Percentiles rank a stretch among this genome's conserved stretches.
These are phyloP conservation scores for Polygonum maritimum DNA, from an alignment of 148 eudicot genomes.

Conservation along the genomic window DNA sequence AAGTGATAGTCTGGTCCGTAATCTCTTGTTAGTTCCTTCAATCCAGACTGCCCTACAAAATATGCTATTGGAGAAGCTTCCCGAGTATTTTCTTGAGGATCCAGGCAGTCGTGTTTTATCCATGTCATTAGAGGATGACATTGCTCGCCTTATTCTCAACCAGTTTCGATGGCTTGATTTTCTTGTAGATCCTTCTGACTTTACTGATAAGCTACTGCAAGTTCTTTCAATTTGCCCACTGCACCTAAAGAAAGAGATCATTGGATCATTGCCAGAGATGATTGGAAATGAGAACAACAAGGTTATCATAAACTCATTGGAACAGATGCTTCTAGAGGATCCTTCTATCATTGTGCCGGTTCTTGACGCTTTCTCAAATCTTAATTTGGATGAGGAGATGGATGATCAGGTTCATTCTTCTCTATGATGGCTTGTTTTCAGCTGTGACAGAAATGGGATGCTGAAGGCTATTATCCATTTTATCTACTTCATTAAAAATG, in stretches of 20 bases:
- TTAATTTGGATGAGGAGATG: slow-evolving; percentile 39
- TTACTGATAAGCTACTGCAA: slow-evolving; percentile 40
- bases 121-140: slow-evolving; percentile 34
- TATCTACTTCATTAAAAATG: not conserved
- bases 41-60: slow-evolving; percentile 39
- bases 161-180: slow-evolving; percentile 64
- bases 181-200: slow-evolving; percentile 33
- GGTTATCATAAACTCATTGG: slow-evolving; percentile 32
- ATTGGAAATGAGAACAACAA: slow-evolving; percentile 36
- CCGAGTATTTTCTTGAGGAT: slow-evolving; percentile 31
- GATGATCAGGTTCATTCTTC: slow-evolving; percentile 37
- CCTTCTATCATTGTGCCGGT: slow-evolving; percentile 38
- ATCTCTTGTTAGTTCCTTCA: slow-evolving; percentile 37
- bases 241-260: slow-evolving; percentile 43
- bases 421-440: not conserved
- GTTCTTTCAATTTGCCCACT: slow-evolving; percentile 46
- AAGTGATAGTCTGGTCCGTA: slow-evolving; percentile 38
- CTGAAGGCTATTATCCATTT: not conserved
- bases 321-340: slow-evolving; percentile 51
- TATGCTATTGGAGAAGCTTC: slow-evolving; percentile 53
- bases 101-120: slow-evolving; percentile 18
- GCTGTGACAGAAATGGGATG: slow-evolving; percentile 15
- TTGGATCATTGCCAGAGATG: slow-evolving; percentile 54
- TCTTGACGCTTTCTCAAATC: slow-evolving; percentile 47
- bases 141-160: slow-evolving; percentile 41